Base-by-base conservation (phyloP, 768 basidiomycete species). In the Phlebiopsis gigantea region DNA sequence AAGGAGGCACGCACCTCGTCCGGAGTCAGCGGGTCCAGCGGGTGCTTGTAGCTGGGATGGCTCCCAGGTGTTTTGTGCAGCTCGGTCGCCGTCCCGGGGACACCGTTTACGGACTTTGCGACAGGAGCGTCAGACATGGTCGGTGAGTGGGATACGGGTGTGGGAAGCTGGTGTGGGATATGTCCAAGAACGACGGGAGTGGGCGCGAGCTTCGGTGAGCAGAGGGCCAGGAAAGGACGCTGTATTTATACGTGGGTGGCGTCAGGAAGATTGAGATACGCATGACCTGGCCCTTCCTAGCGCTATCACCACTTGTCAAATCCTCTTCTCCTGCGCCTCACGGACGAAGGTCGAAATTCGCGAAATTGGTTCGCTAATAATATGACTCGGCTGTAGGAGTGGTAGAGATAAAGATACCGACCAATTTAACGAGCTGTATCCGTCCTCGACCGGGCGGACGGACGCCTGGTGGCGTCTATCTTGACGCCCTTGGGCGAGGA, bases 1-100 rank as follows among this genome's bases (percentile, higher is more conserved):
- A 31, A 21, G 53, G 22, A 41, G 41, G 55, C 55, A 47, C 53
- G 24, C 31, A 68, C 71, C 65, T 72, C 71, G 29, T 72, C 65
- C 10, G 69, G 64, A 26, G 65, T 65, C 44, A 72, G 54, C 17
- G 70, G 70, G 41, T 72, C 69, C n/a, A 72, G 62, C 8, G 71
- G 71, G 41, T 72, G 71, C 26, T 65, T 61, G 61, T 62, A 62
- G 2, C 53, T 42, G 5, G 54, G 53, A 9, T 55, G 39, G 15
- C 45, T 41, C 10, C 58, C 58, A 7, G 61, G 44, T 12, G 52
- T 45, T 28, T 31, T 56, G 25, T 61, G 57, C 2, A 68, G 60
- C 14, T 44, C 54, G 15, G 61, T 67, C 10, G 64, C 65, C 7
- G 68, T 70, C 7, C 63, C 49, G 8, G 65, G 69, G 1, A 64